A percentile compares a stretch with the other conserved stretches of the same genome.
Conservation (phyloP, 495 filamentous ascomycete genomes). For the Aspergillus nidulans region DNA sequence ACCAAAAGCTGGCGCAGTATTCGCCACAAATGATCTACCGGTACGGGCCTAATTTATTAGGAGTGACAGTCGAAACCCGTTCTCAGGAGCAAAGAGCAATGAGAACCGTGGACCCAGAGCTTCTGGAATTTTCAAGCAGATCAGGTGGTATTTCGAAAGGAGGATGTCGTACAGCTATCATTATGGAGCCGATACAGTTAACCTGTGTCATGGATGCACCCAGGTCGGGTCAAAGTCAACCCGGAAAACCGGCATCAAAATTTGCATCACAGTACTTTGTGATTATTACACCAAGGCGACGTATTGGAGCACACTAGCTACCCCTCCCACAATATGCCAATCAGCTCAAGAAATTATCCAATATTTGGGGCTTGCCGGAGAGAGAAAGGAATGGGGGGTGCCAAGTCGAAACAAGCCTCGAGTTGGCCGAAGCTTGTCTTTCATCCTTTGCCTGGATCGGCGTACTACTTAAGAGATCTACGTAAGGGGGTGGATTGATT, state of each 20-base stretch:
- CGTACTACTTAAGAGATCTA: no score
- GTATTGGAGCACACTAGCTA: no score
- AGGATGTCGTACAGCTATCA: no score
- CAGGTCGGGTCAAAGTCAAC: no score
- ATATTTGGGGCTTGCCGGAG: neutral
- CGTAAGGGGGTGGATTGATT: neutral
- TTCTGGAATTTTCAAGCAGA: neutral
- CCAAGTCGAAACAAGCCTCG: constrained; percentile 14
- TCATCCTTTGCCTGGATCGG: constrained; percentile 8
- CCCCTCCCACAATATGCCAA: neutral
- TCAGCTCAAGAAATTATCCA: neutral
- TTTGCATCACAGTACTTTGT: no score
- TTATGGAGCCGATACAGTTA: no score
- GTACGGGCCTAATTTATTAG: neutral
- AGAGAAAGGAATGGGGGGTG: neutral
- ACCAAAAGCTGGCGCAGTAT: neutral
- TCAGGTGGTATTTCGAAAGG: no score
- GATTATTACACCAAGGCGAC: no score
- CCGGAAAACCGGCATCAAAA: no score
- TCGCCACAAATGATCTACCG: neutral
- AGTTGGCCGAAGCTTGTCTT: constrained; percentile 8
- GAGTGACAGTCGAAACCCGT: neutral
- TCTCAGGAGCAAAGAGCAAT: neutral
- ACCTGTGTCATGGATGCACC: no score
- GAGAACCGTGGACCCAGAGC: no score